Evolutionary conservation across 2,329 filamentous ascomycete species (phyloP).

Genomic region (Sarocladium strictum): DNA sequence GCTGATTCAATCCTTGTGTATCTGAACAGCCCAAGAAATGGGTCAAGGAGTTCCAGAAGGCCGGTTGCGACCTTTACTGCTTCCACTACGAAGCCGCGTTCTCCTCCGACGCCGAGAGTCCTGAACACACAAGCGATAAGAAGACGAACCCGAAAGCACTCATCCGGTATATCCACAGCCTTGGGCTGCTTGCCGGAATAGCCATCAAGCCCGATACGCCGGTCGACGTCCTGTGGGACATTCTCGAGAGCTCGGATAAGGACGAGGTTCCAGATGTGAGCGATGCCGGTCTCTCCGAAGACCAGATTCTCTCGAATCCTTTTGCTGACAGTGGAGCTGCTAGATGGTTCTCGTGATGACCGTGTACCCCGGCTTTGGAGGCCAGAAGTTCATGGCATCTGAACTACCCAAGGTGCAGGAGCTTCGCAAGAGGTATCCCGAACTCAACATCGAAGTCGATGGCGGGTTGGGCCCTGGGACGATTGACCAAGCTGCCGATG

Average conservation of each 20-base stretch:
- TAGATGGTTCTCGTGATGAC: constrained; percentile 99
- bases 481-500: constrained; percentile 89
- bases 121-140: constrained; percentile 59
- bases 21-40: constrained; percentile 83
- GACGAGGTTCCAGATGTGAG: constrained; percentile 84
- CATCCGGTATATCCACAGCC: constrained; percentile 83
- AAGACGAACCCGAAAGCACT: constrained; percentile 80
- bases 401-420: constrained; percentile 90
- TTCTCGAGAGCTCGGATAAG: constrained; percentile 66
- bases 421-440: constrained; percentile 76
- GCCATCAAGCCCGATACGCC: constrained; percentile 91
- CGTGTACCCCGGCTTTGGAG: constrained; percentile 93
- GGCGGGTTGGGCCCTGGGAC: constrained; percentile 84
- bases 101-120: constrained; percentile 77
- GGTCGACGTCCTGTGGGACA: constrained; percentile 88
- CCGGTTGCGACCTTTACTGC: constrained; percentile 97
- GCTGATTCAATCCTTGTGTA: constrained; percentile 9
- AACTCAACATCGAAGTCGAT: constrained; percentile 96
- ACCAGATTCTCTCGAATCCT: not conserved
- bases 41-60: constrained; percentile 91
- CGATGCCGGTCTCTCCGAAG: constrained; percentile 15
- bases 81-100: constrained; percentile 98
- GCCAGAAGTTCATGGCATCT: constrained; percentile 96
- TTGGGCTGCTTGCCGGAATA: constrained; percentile 84
- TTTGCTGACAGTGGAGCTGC: constrained; percentile 3